Evolutionary conservation across 495 filamentous ascomycete species (phyloP).

Genomic region (Staphylotrichum tortipilum): DNA sequence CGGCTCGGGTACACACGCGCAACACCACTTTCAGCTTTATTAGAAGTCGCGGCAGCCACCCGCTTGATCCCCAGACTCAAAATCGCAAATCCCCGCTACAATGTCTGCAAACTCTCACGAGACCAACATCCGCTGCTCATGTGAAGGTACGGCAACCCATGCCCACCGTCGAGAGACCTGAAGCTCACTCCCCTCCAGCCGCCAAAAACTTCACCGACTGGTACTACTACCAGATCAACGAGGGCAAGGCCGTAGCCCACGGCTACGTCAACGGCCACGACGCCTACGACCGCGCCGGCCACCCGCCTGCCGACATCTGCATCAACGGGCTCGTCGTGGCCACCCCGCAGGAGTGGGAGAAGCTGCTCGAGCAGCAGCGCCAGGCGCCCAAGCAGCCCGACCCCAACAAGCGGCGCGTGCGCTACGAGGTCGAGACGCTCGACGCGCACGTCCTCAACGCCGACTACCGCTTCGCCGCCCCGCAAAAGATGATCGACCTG

Average conservation of each 20-base stretch:
- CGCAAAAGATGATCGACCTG: slow-evolving; percentile 17
- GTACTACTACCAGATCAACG: slow-evolving; percentile 35
- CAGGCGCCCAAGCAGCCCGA: background rate
- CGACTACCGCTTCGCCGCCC: slow-evolving; percentile 41
- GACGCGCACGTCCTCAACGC: slow-evolving; percentile 70
- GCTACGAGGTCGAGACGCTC: slow-evolving; percentile 54
- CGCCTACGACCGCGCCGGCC: slow-evolving; percentile 23
- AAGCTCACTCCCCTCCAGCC: slow-evolving; percentile 21
- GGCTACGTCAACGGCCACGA: slow-evolving; percentile 33
- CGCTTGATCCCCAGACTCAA: too few relatives aligned
- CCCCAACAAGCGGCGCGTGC: slow-evolving; percentile 11
- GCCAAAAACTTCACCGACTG: slow-evolving; percentile 32
- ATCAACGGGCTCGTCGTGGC: slow-evolving; percentile 33
- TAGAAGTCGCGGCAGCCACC: too few relatives aligned
- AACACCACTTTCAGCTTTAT: too few relatives aligned
- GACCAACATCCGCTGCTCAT: slow-evolving; percentile 17
- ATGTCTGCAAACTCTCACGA: slow-evolving; percentile 11
- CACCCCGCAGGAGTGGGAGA: slow-evolving; percentile 32
- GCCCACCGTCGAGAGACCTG: background rate
- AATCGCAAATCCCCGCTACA: background rate
- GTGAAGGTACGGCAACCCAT: slow-evolving; percentile 22
- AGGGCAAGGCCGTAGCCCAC: slow-evolving; percentile 21
- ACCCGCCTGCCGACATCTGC: slow-evolving; percentile 35
- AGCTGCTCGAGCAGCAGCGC: slow-evolving; percentile 30
- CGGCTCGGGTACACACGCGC: too few relatives aligned